Evolutionary conservation across 768 basidiomycete species (phyloP).

Genomic region (Leccinum subgranulosum): DNA sequence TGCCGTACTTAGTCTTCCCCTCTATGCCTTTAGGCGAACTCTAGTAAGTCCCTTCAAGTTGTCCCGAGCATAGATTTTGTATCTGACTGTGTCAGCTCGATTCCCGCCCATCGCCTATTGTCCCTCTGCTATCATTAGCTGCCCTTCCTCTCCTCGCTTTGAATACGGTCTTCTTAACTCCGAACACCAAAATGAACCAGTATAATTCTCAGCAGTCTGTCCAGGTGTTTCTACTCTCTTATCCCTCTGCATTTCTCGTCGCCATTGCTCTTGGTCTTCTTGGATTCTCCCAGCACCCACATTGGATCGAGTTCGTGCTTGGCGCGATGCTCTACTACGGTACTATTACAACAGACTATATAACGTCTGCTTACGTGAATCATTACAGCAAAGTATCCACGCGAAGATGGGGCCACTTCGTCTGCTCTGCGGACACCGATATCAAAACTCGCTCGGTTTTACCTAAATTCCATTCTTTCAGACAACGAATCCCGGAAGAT

Average conservation of each 20-base stretch:
- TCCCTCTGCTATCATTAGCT: conserved; percentile 57
- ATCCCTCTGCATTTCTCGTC: conserved; percentile 46
- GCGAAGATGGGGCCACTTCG: conserved; percentile 41
- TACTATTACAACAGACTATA: conserved; percentile 28
- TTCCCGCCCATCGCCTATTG: conserved; percentile 46
- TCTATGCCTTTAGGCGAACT: conserved; percentile 59
- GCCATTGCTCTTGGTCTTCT: conserved; percentile 56
- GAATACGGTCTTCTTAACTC: conserved; percentile 56
- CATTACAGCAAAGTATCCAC: conserved; percentile 49
- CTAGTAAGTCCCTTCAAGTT: conserved; percentile 49
- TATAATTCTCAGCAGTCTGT: conserved; percentile 48
- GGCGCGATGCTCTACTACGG: conserved; percentile 63
- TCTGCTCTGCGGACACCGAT: conserved; percentile 49
- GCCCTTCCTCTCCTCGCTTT: conserved; percentile 62
- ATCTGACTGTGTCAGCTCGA: conserved; percentile 39
- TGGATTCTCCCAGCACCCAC: conserved; percentile 59
- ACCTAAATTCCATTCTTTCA: conserved; percentile 86
- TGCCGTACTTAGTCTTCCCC: conserved; percentile 57
- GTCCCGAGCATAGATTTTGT: background rate
- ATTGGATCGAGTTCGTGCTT: conserved; percentile 58
- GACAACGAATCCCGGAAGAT: conserved; percentile 94
- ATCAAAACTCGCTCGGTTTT: conserved; percentile 56
- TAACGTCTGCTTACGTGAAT: conserved; percentile 6
- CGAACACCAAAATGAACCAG: conserved; percentile 46
- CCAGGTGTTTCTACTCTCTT: conserved; percentile 59